Evolutionary conservation across 2,329 filamentous ascomycete species (phyloP).

Genomic region (Colletotrichum magnum): DNA sequence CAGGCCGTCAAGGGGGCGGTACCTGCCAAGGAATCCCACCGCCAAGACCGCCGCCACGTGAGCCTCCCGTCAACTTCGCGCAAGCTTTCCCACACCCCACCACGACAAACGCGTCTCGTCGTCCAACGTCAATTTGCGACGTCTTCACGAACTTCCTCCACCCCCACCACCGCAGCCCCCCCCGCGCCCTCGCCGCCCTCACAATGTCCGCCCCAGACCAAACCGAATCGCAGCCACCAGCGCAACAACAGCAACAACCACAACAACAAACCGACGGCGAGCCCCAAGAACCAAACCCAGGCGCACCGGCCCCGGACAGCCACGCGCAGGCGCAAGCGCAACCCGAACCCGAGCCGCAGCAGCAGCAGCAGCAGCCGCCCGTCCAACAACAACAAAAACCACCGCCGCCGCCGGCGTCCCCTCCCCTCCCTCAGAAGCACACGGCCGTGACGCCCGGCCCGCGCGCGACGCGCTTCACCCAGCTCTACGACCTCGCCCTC

Average conservation of each 20-base stretch:
- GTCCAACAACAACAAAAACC: not conserved
- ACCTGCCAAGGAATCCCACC: constrained; percentile 10
- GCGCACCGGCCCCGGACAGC: not conserved
- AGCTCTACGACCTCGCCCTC: constrained; percentile 67
- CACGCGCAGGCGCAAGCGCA: not conserved
- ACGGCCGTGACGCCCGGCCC: constrained; percentile 66
- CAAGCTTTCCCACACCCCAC: not conserved
- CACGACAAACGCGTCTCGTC: constrained; percentile 9
- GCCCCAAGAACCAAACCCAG: not conserved
- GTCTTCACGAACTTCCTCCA: too few species aligned
- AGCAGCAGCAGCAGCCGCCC: not conserved
- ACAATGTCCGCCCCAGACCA: constrained; percentile 1
- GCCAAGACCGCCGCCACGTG: constrained; percentile 23
- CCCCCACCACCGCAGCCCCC: not conserved
- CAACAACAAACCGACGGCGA: not conserved
- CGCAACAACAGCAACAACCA: not conserved
- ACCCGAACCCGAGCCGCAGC: constrained; percentile 3
- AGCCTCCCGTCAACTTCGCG: constrained; percentile 23
- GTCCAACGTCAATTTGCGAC: not conserved
- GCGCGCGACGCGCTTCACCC: constrained; percentile 68
- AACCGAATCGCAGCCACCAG: not conserved
- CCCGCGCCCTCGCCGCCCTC: not conserved
- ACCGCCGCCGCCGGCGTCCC: constrained; percentile 49
- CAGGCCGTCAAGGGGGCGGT: not conserved
- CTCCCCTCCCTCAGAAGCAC: constrained; percentile 58